These are phyloP conservation scores for Mitragyna speciosa DNA, from an alignment of 257 asterid species.

Conservation along the genomic window DNA sequence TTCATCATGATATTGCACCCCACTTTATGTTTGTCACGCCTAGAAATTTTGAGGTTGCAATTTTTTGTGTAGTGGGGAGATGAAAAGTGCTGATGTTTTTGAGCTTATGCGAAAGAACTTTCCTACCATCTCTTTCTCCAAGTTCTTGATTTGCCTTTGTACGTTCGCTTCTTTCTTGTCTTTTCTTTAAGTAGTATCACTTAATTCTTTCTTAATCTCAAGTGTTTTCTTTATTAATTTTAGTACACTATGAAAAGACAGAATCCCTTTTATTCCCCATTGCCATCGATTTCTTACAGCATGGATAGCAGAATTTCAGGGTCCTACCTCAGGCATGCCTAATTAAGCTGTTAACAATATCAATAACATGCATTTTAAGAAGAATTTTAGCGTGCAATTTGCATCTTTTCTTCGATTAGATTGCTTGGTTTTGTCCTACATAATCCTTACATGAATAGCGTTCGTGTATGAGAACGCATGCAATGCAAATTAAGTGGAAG, in stretches of 20 bases:
- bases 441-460: background rate
- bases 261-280: background rate
- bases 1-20: constrained; percentile 84
- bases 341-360: constrained; percentile 3
- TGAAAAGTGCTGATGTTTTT: constrained; percentile 7
- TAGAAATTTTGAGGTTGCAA: constrained; percentile 42
- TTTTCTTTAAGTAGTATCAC: background rate
- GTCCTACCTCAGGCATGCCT: constrained; percentile 5
- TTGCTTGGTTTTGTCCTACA: background rate
- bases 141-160: background rate
- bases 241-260: background rate
- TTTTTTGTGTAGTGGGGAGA: constrained; percentile 36
- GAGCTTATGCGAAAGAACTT: constrained; percentile 19
- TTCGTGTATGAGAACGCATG: background rate
- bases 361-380: constrained; percentile 7
- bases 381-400: constrained; percentile 3
- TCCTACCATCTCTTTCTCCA: constrained; percentile 1
- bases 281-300: background rate
- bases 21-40: constrained; percentile 85
- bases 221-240: background rate
- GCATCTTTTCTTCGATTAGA: background rate
- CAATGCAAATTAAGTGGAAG: background rate
- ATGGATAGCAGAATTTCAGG: background rate
- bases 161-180: background rate
- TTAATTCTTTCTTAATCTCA: background rate